Evolutionary conservation across 306 rosid genomes (phyloP).

Genomic region (Hylodesmum podocarpum): DNA sequence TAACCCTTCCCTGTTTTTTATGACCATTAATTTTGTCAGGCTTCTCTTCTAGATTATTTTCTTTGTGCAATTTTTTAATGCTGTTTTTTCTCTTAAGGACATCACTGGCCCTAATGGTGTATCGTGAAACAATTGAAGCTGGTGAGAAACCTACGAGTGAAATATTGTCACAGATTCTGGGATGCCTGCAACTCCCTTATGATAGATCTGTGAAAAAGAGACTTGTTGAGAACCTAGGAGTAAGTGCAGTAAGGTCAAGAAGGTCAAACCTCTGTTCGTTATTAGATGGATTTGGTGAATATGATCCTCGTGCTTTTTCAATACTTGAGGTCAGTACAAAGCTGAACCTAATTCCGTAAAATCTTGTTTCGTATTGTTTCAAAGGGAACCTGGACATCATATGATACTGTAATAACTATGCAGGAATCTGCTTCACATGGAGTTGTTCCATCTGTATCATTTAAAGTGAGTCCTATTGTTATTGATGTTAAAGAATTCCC

Average conservation of each 20-base stretch:
- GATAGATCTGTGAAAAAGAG: slow-evolving; percentile 57
- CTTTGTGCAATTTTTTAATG: slow-evolving; percentile 22
- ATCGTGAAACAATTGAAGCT: slow-evolving; percentile 71
- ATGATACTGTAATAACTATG: slow-evolving; percentile 33
- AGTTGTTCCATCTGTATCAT: slow-evolving; percentile 71
- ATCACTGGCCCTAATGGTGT: slow-evolving; percentile 76
- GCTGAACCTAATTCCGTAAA: slow-evolving; percentile 23
- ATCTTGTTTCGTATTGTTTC: background rate
- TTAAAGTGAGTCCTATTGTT: slow-evolving; percentile 70
- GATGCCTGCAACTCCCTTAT: slow-evolving; percentile 82
- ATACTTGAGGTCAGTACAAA: slow-evolving; percentile 77
- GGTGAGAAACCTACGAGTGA: slow-evolving; percentile 71
- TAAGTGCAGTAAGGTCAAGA: slow-evolving; percentile 50
- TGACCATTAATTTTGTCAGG: slow-evolving; percentile 19
- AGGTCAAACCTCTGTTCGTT: slow-evolving; percentile 69
- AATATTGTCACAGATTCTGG: slow-evolving; percentile 76
- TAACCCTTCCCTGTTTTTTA: slow-evolving; percentile 4
- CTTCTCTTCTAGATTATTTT: slow-evolving; percentile 34
- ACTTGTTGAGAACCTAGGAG: slow-evolving; percentile 74
- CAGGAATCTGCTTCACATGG: slow-evolving; percentile 97
- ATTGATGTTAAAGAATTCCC: slow-evolving; percentile 67
- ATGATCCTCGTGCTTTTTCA: slow-evolving; percentile 88
- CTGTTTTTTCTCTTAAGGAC: slow-evolving; percentile 58
- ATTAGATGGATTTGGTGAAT: slow-evolving; percentile 92
- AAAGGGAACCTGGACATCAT: slow-evolving; percentile 23